These are phyloP conservation scores for Hymenoscyphus albidus DNA, from an alignment of 2,329 filamentous ascomycete genomes.

Conservation along the genomic window DNA sequence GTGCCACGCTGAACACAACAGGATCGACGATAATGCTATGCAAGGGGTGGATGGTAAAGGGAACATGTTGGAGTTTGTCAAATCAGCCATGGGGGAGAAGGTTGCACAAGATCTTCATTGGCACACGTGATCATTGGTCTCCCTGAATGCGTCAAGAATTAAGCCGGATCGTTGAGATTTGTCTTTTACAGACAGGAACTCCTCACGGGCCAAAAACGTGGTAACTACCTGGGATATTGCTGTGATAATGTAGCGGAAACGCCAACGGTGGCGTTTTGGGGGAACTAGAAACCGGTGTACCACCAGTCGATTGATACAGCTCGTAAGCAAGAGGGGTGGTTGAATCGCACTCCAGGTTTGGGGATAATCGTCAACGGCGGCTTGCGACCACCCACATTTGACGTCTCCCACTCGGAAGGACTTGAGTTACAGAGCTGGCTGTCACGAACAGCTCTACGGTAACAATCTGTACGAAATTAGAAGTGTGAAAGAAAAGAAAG, in stretches of 20 bases:
- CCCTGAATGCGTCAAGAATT: slow-evolving; percentile 38
- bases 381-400: neutral
- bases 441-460: neutral
- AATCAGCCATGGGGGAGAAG: slow-evolving; percentile 57
- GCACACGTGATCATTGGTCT: slow-evolving; percentile 8
- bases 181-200: slow-evolving; percentile 8
- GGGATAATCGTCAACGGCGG: neutral
- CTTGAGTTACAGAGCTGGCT: neutral
- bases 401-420: neutral
- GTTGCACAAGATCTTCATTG: slow-evolving; percentile 50
- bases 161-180: slow-evolving; percentile 34
- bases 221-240: slow-evolving; percentile 5
- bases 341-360: neutral
- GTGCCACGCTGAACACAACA: slow-evolving; percentile 50
- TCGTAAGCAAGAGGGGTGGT: neutral
- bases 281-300: neutral
- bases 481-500: slow-evolving; percentile 18
- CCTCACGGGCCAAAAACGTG: slow-evolving; percentile 11
- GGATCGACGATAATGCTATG: slow-evolving; percentile 34
- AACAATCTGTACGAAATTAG: slow-evolving; percentile 7
- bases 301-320: neutral
- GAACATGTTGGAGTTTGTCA: slow-evolving; percentile 56
- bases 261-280: neutral
- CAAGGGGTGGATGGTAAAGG: slow-evolving; percentile 41
- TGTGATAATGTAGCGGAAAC: neutral